Evolutionary conservation across 1,284 basidiomycete genomes (phyloP), one percentile per base, ranked within the genome.

Genomic region (Papiliotrema nemorosa): DNA sequence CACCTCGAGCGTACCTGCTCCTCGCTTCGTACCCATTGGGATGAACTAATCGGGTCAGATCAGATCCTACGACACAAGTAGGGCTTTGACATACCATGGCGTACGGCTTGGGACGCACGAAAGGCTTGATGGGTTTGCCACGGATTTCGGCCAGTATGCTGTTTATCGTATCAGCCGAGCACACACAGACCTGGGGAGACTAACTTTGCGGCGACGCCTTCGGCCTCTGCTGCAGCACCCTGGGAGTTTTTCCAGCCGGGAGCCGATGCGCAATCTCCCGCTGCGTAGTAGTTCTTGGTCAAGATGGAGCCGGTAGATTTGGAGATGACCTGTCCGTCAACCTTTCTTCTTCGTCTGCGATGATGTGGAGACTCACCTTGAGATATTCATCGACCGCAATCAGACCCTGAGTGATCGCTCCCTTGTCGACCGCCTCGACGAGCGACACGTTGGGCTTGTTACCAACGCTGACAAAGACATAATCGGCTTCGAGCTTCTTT

Each of bases 391-490:
- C 63, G 37, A 78, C 76, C 21, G 57, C 59, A 58, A 78, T 62
- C 39, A 68, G 55, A 12, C 55, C 54, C 29, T 54, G 48, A 5
- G 49, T 31, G 42, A 68, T 53, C n/a, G 75, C 69, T 13, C 48
- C 21, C 0, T 66, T 41, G 56, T 77, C 66, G 16, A 47, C 62
- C 1, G 57, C 46, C 9, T 52, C 36, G 13, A 78, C 60, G 43
- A 78, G 53, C 4, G 41, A 42, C 1, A 72, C 66, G 53, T 76
- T 74, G n/a, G 76, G 69, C 25, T 54, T 60, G 59, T 74, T 76
- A 13, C 78, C 78, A 14, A 65, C 64, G 9, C 71, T 69, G 44
- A 76, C 36, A 44, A 78, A 69, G 33, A 78, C 60, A 55, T 66
- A 79, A 59, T 78, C 77, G 47, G 76, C 70, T 40, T 70, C 51